Percentiles rank a stretch among this genome's conserved stretches.
Conservation (phyloP, 805 yeast species). For the Metschnikowia borealis region DNA sequence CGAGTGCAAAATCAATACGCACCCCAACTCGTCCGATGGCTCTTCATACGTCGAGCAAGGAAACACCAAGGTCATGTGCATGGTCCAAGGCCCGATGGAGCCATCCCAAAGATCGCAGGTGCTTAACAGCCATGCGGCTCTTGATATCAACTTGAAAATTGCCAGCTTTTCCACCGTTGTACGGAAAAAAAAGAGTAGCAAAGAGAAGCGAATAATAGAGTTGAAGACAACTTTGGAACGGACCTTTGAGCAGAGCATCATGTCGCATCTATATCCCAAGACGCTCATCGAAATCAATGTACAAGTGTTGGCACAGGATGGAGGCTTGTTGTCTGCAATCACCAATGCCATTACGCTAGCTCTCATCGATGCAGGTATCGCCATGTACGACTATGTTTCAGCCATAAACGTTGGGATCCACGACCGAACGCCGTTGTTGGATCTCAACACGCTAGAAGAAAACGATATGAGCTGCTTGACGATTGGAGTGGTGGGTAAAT, state of each 20-base stretch:
- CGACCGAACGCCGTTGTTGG: constrained; percentile 74
- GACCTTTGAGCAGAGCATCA: constrained; percentile 70
- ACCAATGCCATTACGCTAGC: constrained; percentile 87
- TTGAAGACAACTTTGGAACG: constrained; percentile 61
- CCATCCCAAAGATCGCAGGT: constrained; percentile 56
- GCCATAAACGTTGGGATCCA: constrained; percentile 76
- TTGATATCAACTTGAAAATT: constrained; percentile 62
- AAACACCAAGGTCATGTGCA: constrained; percentile 79
- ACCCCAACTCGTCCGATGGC: constrained; percentile 84
- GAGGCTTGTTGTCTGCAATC: constrained; percentile 76
- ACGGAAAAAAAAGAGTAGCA: constrained; percentile 62
- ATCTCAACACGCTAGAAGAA: constrained; percentile 79
- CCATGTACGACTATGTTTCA: constrained; percentile 86
- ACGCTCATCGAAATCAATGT: constrained; percentile 73
- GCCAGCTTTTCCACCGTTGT: constrained; percentile 81
- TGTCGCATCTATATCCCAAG: constrained; percentile 73
- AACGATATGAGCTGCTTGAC: constrained; percentile 77
- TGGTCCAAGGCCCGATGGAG: constrained; percentile 88
- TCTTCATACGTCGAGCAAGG: constrained; percentile 92
- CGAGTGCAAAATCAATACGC: constrained; percentile 79
- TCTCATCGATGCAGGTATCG: constrained; percentile 89
- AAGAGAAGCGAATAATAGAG: constrained; percentile 69
- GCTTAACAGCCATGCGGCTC: constrained; percentile 48
- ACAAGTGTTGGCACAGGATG: constrained; percentile 84
- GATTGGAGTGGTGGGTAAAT: constrained; percentile 77